Conservation (phyloP, 1,139 yeast genomes). For the Blastobotrys capitulatus region DNA sequence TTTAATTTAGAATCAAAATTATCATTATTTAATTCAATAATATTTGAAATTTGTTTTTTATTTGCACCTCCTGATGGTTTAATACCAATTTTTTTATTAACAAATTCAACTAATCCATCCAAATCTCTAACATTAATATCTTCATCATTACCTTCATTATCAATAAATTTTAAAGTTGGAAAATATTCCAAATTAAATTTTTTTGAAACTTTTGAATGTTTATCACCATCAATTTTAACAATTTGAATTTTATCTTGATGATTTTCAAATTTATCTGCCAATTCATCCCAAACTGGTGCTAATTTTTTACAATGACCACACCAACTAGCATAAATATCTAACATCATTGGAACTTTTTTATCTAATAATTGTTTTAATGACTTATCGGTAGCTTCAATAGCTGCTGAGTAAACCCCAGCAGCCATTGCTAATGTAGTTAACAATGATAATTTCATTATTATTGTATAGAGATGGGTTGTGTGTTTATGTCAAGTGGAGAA, state of each 20-base stretch:
- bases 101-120: slow-evolving; percentile 40
- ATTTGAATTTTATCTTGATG: slow-evolving; percentile 43
- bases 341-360: slow-evolving; percentile 58
- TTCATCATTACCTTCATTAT: slow-evolving; percentile 31
- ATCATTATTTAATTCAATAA: slow-evolving; percentile 37
- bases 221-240: slow-evolving; percentile 62
- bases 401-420: slow-evolving; percentile 16
- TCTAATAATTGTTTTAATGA: slow-evolving; percentile 52
- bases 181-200: slow-evolving; percentile 55
- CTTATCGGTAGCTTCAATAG: slow-evolving; percentile 41
- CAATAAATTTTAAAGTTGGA: slow-evolving; percentile 59
- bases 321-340: slow-evolving; percentile 78
- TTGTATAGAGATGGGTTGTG: no score
- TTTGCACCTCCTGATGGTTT: no score
- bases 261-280: slow-evolving; percentile 47
- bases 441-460: background rate
- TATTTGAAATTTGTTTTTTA: slow-evolving; percentile 21
- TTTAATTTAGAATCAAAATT: slow-evolving; percentile 22
- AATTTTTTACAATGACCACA: slow-evolving; percentile 72
- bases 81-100: slow-evolving; percentile 36
- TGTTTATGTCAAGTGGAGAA: background rate
- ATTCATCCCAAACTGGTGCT: slow-evolving; percentile 59
- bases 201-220: slow-evolving; percentile 48
- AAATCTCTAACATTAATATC: slow-evolving; percentile 38
- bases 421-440: background rate